Evolutionary conservation across 768 basidiomycete genomes (phyloP), one percentile per base, ranked within the genome.

Genomic region (Kwoniella bestiolae): DNA sequence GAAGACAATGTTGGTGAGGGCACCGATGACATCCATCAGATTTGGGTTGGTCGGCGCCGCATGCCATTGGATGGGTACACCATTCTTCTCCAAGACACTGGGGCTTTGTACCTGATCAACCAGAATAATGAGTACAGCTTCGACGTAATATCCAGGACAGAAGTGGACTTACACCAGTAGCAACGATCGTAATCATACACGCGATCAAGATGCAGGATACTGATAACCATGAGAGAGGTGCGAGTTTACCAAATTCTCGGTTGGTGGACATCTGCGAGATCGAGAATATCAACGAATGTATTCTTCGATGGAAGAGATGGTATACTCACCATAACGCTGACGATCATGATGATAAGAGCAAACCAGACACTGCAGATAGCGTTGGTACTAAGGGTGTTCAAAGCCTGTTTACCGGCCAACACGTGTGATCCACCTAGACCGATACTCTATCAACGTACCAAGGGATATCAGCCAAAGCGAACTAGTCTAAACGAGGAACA

Each of bases 1-100:
- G 65, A 74, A 71, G 32, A 64, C 58, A 38, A 71, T 67, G 64
- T 74, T 74, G 58, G 69, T 71, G 26, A 71, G 50, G 21, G 73
- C 73, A 14, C 73, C 73, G 56, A 74, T 67, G 25, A 69, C 68
- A 31, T 71, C 70, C 29, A 66, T 63, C 23, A 74, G 50, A 18
- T 46, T 63, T 5, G 73, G 61, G n/a, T 74, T 51, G 28, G 46
- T 47, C 18, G 70, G 70, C 28, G 45, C 29, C 9, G 65, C 68
- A 21, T 71, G 50, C 70, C 70, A 74, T 25, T 61, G 55, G 56
- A 71, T 67, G 12, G 73, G 73, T 16, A 63, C 68, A 53, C 57
- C 56, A n/a, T 63, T 60, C 46, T 67, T 69, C 34, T 65, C 63
- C 25, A 74, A 35, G 46, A 58, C 38, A 31, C 31, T 35, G 21